These are phyloP conservation scores for Flueggea neowawraea DNA, from an alignment of 441 rosid genomes.

Conservation along the genomic window DNA sequence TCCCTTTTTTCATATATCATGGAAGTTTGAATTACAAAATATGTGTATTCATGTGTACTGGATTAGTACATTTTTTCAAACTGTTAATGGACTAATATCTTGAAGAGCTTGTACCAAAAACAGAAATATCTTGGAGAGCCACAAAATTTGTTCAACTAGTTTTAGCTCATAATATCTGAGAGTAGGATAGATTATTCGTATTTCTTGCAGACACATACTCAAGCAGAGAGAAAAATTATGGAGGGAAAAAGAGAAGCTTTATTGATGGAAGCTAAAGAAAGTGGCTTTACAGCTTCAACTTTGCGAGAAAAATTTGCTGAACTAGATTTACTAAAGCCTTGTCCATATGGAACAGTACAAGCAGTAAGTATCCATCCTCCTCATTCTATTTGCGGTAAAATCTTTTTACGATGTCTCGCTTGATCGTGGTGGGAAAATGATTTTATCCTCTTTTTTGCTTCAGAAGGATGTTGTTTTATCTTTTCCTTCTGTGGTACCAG, in stretches of 20 bases:
- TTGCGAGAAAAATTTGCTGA: slow-evolving; percentile 42
- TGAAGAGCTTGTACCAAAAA: too few relatives aligned
- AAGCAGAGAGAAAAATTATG: slow-evolving; percentile 67
- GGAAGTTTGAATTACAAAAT: too few relatives aligned
- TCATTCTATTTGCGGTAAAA: too few relatives aligned
- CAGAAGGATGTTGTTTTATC: background rate
- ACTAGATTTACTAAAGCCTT: slow-evolving; percentile 52
- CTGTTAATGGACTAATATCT: too few relatives aligned
- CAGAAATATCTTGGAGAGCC: too few relatives aligned
- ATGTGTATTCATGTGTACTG: too few relatives aligned
- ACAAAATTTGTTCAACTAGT: too few relatives aligned
- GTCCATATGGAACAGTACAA: slow-evolving; percentile 54
- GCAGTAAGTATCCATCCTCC: slow-evolving; percentile 38
- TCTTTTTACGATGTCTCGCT: too few relatives aligned
- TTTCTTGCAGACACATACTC: slow-evolving; percentile 52
- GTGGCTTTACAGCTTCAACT: slow-evolving; percentile 27
- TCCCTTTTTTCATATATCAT: too few relatives aligned
- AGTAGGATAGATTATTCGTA: slow-evolving; percentile 4
- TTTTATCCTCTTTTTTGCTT: background rate
- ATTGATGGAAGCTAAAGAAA: slow-evolving; percentile 47
- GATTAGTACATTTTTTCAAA: too few relatives aligned
- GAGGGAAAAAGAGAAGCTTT: slow-evolving; percentile 56
- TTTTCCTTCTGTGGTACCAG: background rate
- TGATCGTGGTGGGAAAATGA: background rate
- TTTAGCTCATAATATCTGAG: background rate